Evolutionary conservation across 495 filamentous ascomycete genomes (phyloP), one percentile per base, ranked within the genome.

Genomic region (Trichocladium antarcticum): DNA sequence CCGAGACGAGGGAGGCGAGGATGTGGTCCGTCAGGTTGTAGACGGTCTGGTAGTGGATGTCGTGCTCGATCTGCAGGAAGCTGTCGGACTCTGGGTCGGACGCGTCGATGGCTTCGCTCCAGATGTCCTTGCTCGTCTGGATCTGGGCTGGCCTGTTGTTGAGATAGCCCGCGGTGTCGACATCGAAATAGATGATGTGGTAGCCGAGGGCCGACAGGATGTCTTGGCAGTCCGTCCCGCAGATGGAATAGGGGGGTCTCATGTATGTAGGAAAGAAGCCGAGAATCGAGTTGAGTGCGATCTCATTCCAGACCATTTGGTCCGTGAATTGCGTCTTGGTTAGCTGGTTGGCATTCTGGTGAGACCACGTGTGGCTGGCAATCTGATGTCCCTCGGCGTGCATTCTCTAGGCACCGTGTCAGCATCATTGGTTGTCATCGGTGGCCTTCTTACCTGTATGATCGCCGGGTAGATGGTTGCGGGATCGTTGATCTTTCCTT

Each of bases 181-280:
- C 70, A 50, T 89, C 77, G 56, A 87, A 88, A 55, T 85, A 77
- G 49, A 76, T 67, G 34, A 81, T 70, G 61, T 93, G 85, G 54
- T 93, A 93, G 3, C 87, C 85, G 34, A 90, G 69, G 5, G 64
- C 65, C 15, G 72, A 71, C 57, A 90, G 66, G 32, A 81, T 76
- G 8, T 63, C 65, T 45, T 78, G 67, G 58, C 86, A 89, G 19
- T 70, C 71, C 3, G 63, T 59, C 24, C 70, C 72, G 60, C 85
- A 90, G 57, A 78, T 82, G 20, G 82, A 85, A 65, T 82, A 93
- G 6, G 86, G 86, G 3, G 86, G 86, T 42, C 74, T 75, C 84
- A 93, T 89, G 61, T 93, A 94, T 2, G 84, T 83, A 3, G 87
- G 87, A 63, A 89, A 83, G 53, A 79, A 79, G 11, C 87, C 87